Percentiles rank a stretch among this genome's conserved stretches.
These are phyloP conservation scores for Kwoniella dendrophila DNA, from an alignment of 768 basidiomycete genomes.

Conservation along the genomic window DNA sequence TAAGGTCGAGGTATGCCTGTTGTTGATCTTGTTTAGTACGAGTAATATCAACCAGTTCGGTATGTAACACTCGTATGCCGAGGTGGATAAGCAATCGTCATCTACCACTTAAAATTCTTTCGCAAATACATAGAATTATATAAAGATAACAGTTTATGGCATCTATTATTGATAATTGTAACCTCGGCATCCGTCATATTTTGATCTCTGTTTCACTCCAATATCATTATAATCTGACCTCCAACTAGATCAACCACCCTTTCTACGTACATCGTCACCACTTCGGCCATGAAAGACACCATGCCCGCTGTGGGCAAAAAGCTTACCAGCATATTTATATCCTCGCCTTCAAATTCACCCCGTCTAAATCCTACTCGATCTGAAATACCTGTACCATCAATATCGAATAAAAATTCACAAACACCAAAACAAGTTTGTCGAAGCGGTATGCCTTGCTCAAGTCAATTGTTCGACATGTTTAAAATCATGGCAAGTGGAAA, in stretches of 20 bases:
- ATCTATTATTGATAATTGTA: too few species aligned
- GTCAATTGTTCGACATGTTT: slow-evolving; percentile 39
- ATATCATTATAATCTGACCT: too few species aligned
- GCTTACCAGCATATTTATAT: slow-evolving; percentile 11
- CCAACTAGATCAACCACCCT: background rate
- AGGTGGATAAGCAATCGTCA: background rate
- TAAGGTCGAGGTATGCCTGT: too few species aligned
- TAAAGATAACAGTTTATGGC: too few species aligned
- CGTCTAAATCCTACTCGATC: slow-evolving; percentile 1
- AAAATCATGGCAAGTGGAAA: slow-evolving; percentile 37
- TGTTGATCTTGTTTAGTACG: too few species aligned
- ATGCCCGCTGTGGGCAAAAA: slow-evolving; percentile 22
- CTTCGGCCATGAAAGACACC: slow-evolving; percentile 7
- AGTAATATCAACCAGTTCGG: too few species aligned
- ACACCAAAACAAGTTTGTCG: slow-evolving; percentile 6
- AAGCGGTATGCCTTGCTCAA: slow-evolving; percentile 17
- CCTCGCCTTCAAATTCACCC: slow-evolving; percentile 22
- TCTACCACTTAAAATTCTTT: background rate
- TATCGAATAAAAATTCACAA: background rate
- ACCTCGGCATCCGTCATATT: slow-evolving; percentile 1
- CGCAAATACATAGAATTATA: too few species aligned
- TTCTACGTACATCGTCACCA: background rate
- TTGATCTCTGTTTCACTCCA: too few species aligned
- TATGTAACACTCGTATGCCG: background rate
- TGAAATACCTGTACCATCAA: slow-evolving; percentile 1